Conservation (phyloP, 441 rosid species). For the Erodium texanum region DNA sequence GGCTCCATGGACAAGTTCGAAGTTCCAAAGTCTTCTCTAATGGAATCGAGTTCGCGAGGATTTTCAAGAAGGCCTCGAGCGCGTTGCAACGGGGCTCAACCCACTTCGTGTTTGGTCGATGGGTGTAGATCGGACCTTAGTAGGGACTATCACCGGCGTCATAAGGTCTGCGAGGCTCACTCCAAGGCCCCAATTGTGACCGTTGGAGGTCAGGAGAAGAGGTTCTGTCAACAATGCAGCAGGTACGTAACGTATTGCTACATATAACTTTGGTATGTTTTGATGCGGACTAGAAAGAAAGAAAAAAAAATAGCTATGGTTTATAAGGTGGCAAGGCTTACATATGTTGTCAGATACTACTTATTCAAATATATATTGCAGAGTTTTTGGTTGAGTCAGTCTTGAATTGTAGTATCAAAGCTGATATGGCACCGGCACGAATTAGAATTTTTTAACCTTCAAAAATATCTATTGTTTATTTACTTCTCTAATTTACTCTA, state of each 20-base stretch:
- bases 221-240: slow-evolving; percentile 82
- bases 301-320: too few species aligned
- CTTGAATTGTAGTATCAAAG: too few species aligned
- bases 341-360: too few species aligned
- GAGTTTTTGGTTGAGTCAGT: too few species aligned
- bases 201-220: slow-evolving; percentile 46
- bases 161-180: slow-evolving; percentile 65
- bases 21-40: slow-evolving; percentile 10
- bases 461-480: too few species aligned
- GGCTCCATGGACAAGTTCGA: neutral
- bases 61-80: slow-evolving; percentile 38
- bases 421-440: too few species aligned
- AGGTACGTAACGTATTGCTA: slow-evolving; percentile 23
- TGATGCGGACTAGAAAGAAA: too few species aligned
- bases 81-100: slow-evolving; percentile 28
- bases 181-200: slow-evolving; percentile 51
- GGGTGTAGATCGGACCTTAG: slow-evolving; percentile 57
- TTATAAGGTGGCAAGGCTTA: too few species aligned
- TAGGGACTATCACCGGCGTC: slow-evolving; percentile 58
- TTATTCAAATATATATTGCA: too few species aligned
- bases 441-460: too few species aligned
- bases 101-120: slow-evolving; percentile 58
- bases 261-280: too few species aligned
- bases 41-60: slow-evolving; percentile 45
- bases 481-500: too few species aligned